Evolutionary conservation across 1,284 basidiomycete species (phyloP).

Genomic region (Pisolithus thermaeus): DNA sequence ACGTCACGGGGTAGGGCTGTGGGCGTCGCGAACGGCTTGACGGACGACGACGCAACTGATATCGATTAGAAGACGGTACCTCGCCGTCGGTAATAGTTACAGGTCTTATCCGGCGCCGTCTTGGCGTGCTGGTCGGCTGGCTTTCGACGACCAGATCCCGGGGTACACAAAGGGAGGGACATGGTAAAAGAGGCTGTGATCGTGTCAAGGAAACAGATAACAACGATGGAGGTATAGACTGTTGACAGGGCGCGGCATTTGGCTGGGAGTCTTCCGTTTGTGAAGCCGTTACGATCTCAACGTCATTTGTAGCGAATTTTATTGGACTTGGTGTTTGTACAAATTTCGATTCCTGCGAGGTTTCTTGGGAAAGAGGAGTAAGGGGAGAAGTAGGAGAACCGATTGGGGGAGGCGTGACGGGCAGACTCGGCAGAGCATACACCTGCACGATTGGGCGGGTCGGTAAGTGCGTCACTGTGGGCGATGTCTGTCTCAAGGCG

Average conservation of each 20-base stretch:
- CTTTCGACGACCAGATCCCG: conserved; percentile 9
- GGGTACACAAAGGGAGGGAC: conserved; percentile 7
- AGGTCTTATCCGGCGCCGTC: conserved; percentile 10
- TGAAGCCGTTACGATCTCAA: conserved; percentile 31
- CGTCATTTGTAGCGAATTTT: conserved; percentile 35
- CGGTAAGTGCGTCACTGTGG: conserved; percentile 16
- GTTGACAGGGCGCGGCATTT: conserved; percentile 29
- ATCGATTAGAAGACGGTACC: conserved; percentile 16
- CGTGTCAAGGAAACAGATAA: conserved; percentile 8
- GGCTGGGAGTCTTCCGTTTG: conserved; percentile 34
- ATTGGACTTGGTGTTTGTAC: conserved; percentile 52
- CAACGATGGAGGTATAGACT: conserved; percentile 7
- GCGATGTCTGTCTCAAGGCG: conserved; percentile 14
- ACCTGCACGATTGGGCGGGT: conserved; percentile 5
- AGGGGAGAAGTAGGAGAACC: conserved; percentile 22
- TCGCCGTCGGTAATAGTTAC: background rate
- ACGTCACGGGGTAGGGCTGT: conserved; percentile 4
- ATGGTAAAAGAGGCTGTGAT: conserved; percentile 3
- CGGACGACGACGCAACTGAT: conserved; percentile 26
- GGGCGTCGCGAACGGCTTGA: conserved; percentile 13
- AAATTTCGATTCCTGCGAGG: conserved; percentile 41
- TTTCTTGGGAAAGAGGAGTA: conserved; percentile 19
- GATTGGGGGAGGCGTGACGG: conserved; percentile 8
- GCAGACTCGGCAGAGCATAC: conserved; percentile 1
- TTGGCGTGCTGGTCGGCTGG: conserved; percentile 6